These are phyloP conservation scores for Amanita subjunquillea DNA, from an alignment of 768 basidiomycete species.

Conservation along the genomic window DNA sequence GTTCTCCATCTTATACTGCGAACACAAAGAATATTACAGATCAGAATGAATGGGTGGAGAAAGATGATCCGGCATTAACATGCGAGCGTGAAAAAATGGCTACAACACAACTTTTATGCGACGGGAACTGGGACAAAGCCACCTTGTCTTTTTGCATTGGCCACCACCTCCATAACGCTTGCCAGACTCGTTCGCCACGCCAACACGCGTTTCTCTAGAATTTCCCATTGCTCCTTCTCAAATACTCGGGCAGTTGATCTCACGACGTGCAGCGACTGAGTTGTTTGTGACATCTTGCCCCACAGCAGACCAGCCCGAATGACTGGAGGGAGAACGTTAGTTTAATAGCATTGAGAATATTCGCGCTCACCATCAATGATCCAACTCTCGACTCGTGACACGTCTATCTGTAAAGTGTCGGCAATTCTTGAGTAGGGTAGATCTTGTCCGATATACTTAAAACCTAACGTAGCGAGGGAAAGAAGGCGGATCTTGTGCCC, in stretches of 20 bases:
- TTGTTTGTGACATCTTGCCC: conserved; percentile 77
- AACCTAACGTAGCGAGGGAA: conserved; percentile 67
- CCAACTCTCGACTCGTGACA: conserved; percentile 72
- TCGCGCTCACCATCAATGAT: conserved; percentile 63
- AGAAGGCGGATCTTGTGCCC: conserved; percentile 76
- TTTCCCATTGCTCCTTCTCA: conserved; percentile 71
- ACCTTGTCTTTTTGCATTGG: conserved; percentile 39
- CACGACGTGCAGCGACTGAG: conserved; percentile 61
- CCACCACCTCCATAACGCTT: conserved; percentile 62
- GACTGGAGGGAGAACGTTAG: conserved; percentile 29
- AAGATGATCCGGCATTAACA: neutral
- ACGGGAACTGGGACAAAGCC: conserved; percentile 19
- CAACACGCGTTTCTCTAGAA: conserved; percentile 61
- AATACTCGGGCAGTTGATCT: conserved; percentile 70
- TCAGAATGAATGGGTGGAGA: too few relatives aligned
- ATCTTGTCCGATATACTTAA: conserved; percentile 64
- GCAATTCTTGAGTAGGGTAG: conserved; percentile 66
- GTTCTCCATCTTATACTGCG: too few relatives aligned
- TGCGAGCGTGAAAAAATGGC: neutral
- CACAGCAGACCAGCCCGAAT: conserved; percentile 72
- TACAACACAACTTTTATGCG: neutral
- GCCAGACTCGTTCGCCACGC: conserved; percentile 70
- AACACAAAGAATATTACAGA: neutral
- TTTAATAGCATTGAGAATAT: neutral
- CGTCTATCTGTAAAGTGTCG: conserved; percentile 51